Percentiles rank a stretch among this genome's conserved stretches.
Conservation (phyloP, 2,329 filamentous ascomycete species). For the Raffaelea ambrosiae region DNA sequence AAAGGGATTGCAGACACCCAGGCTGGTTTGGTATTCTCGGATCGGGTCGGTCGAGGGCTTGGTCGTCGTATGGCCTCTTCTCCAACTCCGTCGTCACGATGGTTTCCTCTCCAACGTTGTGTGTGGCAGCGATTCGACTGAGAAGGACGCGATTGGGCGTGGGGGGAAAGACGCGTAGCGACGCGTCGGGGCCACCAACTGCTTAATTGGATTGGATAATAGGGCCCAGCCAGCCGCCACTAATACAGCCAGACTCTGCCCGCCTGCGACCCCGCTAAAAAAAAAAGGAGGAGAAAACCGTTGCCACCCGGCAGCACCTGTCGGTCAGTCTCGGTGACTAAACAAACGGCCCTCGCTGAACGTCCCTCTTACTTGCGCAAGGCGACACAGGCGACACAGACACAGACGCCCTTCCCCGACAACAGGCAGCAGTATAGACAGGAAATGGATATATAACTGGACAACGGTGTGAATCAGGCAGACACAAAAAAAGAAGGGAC, state of each 20-base stretch:
- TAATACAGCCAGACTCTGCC: slow-evolving; percentile 2
- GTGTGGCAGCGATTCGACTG: neutral
- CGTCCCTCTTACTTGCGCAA: neutral
- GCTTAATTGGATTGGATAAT: slow-evolving; percentile 1
- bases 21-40: too few species aligned
- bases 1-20: too few species aligned
- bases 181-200: slow-evolving; percentile 24
- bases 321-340: neutral
- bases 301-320: slow-evolving; percentile 3
- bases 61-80: neutral
- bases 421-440: slow-evolving; percentile 7
- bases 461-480: too few species aligned
- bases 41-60: neutral
- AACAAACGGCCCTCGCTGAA: neutral
- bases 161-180: slow-evolving; percentile 25
- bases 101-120: neutral
- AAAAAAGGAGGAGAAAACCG: neutral
- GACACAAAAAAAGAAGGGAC: neutral
- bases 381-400: neutral
- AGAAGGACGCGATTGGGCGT: slow-evolving; percentile 9
- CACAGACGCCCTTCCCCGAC: neutral
- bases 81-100: neutral
- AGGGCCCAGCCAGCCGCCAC: neutral
- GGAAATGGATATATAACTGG: neutral
- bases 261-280: neutral